Base-by-base conservation (phyloP, 2,329 filamentous ascomycete genomes). In the Cercospora sp. region DNA sequence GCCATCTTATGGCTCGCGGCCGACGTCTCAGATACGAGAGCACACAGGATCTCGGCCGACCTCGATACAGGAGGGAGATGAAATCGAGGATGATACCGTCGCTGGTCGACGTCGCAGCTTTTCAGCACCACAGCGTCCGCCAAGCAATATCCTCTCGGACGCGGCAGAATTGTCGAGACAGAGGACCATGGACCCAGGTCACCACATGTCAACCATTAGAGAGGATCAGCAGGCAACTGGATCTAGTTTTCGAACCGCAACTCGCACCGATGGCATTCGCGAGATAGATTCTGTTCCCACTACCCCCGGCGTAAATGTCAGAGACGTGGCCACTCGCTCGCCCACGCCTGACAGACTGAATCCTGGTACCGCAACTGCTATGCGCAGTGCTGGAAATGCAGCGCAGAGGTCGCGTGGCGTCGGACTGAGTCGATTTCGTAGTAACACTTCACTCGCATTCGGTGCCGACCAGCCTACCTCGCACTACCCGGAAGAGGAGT, bases 401-500 rank as follows among this genome's bases (percentile, higher is more conserved):
- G 75, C 74, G 12, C 72, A 73, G 57, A 64, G 65, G 10, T 74
- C 69, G 58, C 67, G 75, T 63, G 74, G 75, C 10, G 62, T 75
- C 45, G 62, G 48, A 26, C 53, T 70, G 36, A 62, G 60, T 51
- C 68, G 68, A 12, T 70, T 70, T 58, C 64, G 69, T 23, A 69
- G 67, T 53, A 71, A 70, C 18, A 71, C 66, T 53, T 67, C 69
- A 3, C 66, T 63, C 18, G 62, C 68, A 9, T 64, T 55, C 28
- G 65, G 65, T 30, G 42, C 59, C 16, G 62, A 67, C 6, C 57
- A 67, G 62, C 72, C 66, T 10, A 57, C 59, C 30, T 67, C 67
- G 59, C 63, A 55, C 12, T 59, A 68, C n/a, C 42, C 53, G 26
- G 67, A 70, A 13, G 67, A 72, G 20, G 85, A 90, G 69, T 90